Evolutionary conservation across 306 rosid species (phyloP).

Genomic region (Gynostemma pentaphyllum): DNA sequence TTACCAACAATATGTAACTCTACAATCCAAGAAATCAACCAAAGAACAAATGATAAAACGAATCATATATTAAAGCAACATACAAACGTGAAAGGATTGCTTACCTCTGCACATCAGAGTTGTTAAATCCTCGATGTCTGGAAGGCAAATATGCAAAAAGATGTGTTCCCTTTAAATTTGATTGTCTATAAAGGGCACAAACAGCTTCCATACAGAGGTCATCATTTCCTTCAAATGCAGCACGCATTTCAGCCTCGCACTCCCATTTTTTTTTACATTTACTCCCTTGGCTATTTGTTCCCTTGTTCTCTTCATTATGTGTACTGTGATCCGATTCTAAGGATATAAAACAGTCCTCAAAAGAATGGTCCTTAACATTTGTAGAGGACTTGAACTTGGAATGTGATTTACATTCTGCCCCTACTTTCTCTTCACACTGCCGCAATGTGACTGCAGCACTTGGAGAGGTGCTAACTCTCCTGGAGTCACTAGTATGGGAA

Average conservation of each 20-base stretch:
- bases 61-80: background rate
- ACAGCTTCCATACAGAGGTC: conserved; percentile 14
- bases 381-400: background rate
- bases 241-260: conserved; percentile 9
- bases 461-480: background rate
- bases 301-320: background rate
- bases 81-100: background rate
- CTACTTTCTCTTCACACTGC: background rate
- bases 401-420: background rate
- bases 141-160: background rate
- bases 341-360: conserved; percentile 7
- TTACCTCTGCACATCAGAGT: conserved; percentile 14
- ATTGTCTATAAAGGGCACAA: conserved; percentile 11
- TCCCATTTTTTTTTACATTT: conserved; percentile 3
- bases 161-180: background rate
- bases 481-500: background rate
- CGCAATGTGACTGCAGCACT: background rate
- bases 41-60: background rate
- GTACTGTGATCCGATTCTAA: conserved; percentile 2
- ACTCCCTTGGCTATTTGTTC: background rate
- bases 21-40: background rate
- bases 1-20: background rate
- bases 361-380: background rate
- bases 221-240: conserved; percentile 12
- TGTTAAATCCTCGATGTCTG: conserved; percentile 1